These are phyloP conservation scores for Lobosporangium transversale DNA, from an alignment of 192 early-diverging fungal species.

Conservation along the genomic window DNA sequence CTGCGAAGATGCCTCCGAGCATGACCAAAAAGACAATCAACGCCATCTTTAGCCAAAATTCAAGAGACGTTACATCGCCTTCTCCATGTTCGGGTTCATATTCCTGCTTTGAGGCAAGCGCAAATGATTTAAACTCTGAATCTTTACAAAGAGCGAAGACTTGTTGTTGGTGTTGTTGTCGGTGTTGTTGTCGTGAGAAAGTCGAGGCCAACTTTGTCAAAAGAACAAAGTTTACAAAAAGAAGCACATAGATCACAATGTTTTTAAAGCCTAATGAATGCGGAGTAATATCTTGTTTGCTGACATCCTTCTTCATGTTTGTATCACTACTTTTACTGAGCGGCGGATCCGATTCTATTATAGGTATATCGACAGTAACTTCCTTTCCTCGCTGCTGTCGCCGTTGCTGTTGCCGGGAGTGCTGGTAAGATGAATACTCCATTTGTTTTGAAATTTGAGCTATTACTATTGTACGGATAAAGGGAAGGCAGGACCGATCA, in stretches of 20 bases:
- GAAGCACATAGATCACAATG: constrained; percentile 37
- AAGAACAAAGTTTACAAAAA: constrained; percentile 36
- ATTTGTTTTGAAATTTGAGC: no score
- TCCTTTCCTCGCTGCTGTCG: background rate
- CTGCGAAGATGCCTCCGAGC: constrained; percentile 80
- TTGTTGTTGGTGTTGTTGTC: background rate
- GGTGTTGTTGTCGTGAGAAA: background rate
- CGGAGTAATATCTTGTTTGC: background rate
- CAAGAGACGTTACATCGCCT: constrained; percentile 12
- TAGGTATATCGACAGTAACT: no score
- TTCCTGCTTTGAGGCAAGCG: no score
- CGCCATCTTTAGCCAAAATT: constrained; percentile 58
- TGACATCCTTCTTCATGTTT: background rate
- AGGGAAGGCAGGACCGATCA: no score
- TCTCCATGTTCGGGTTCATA: constrained; percentile 12
- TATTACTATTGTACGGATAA: no score
- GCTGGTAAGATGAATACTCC: constrained; percentile 7
- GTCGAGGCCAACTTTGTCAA: constrained; percentile 13
- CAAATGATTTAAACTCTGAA: background rate
- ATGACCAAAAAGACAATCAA: constrained; percentile 73
- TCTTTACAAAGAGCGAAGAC: background rate
- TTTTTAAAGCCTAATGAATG: constrained; percentile 22
- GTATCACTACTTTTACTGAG: no score
- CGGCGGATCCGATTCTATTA: no score
- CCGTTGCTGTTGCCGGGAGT: background rate